A percentile compares a stretch with the other conserved stretches of the same genome.
Evolutionary conservation across 331 rosid species (phyloP).

Genomic region (Stylosanthes scabra): DNA sequence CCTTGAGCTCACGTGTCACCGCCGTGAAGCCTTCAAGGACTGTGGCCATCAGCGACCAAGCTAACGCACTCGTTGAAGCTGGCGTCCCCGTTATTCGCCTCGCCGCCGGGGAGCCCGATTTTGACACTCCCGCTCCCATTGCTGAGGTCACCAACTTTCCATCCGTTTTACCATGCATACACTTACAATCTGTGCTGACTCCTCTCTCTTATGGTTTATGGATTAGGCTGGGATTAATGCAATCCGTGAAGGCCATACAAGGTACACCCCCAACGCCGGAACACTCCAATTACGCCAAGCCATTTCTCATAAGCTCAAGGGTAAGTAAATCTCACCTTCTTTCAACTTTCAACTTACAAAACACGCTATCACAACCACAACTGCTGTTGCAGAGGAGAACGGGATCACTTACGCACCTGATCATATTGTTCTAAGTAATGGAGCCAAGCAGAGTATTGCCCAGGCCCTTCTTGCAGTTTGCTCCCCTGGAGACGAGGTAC

Average conservation of each 20-base stretch:
- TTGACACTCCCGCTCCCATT: conserved; percentile 75
- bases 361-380: no score
- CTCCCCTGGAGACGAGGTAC: conserved; percentile 89
- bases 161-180: background rate
- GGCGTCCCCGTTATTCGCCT: conserved; percentile 84
- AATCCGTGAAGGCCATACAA: conserved; percentile 79
- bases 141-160: conserved; percentile 54
- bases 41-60: conserved; percentile 77
- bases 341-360: background rate
- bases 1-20: conserved; percentile 79
- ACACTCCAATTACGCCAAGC: conserved; percentile 81
- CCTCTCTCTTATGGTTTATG: background rate
- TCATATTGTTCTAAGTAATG: conserved; percentile 82
- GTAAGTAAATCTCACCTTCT: conserved; percentile 57
- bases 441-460: conserved; percentile 86
- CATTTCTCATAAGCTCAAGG: conserved; percentile 80
- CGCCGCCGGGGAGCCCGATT: conserved; percentile 92
- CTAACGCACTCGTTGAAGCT: conserved; percentile 78
- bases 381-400: conserved; percentile 72
- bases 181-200: background rate
- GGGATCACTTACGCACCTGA: conserved; percentile 77
- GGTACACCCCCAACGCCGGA: conserved; percentile 88
- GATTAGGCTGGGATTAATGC: conserved; percentile 87
- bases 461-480: conserved; percentile 89
- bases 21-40: conserved; percentile 86